These are phyloP conservation scores for Pseudogymnoascus sp. DNA, from an alignment of 2,329 filamentous ascomycete species.

Conservation along the genomic window DNA sequence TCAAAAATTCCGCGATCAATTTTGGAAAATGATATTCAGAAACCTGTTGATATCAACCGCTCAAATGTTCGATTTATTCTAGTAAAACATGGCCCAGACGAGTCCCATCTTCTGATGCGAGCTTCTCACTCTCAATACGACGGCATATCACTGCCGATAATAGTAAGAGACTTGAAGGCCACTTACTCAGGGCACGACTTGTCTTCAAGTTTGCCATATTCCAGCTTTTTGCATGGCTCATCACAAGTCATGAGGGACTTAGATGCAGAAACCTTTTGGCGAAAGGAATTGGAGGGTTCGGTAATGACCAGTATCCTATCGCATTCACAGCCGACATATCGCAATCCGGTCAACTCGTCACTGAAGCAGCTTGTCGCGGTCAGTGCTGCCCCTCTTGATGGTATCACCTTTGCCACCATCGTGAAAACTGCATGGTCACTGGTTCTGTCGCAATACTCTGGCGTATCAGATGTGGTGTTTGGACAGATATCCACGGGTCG, in stretches of 20 bases:
- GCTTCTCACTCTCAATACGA: constrained; percentile 8
- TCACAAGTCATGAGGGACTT: neutral
- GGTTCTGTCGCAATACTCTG: constrained; percentile 31
- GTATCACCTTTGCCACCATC: constrained; percentile 14
- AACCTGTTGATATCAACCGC: neutral
- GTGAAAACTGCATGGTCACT: constrained; percentile 32
- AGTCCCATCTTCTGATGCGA: neutral
- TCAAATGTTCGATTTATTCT: neutral
- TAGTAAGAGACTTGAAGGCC: neutral
- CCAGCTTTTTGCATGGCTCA: neutral
- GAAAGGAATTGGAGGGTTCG: neutral
- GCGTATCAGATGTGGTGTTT: constrained; percentile 34
- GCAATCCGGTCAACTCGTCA: neutral
- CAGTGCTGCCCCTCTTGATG: neutral
- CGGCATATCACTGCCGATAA: constrained; percentile 1
- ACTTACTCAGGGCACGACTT: neutral
- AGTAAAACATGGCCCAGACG: neutral
- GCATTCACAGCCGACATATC: neutral
- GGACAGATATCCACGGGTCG: constrained; percentile 36
- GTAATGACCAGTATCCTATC: neutral
- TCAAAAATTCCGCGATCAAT: neutral
- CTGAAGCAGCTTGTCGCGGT: neutral
- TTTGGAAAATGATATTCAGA: neutral
- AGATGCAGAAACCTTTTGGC: neutral
- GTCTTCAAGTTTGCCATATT: neutral